Evolutionary conservation across 2,329 filamentous ascomycete genomes (phyloP).

Genomic region (Fusarium musae): DNA sequence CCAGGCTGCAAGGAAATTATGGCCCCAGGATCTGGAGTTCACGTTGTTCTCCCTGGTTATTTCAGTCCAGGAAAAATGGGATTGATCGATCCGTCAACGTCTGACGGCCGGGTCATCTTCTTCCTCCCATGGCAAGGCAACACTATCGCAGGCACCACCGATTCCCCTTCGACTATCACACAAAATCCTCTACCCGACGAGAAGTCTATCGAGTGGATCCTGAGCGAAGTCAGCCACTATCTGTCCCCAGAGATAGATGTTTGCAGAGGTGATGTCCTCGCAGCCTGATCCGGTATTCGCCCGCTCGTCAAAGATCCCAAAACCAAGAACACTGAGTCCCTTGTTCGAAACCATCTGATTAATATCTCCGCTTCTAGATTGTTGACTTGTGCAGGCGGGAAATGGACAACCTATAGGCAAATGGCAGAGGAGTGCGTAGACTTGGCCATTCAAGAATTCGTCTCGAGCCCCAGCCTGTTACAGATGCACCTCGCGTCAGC

Average conservation of each 20-base stretch:
- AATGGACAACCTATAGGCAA: conserved; percentile 93
- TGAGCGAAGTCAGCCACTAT: conserved; percentile 84
- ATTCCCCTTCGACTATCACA: conserved; percentile 80
- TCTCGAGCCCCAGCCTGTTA: conserved; percentile 66
- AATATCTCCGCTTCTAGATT: conserved; percentile 83
- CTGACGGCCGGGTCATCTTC: conserved; percentile 90
- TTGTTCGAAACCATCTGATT: conserved; percentile 85
- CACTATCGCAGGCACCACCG: conserved; percentile 89
- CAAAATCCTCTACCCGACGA: conserved; percentile 84
- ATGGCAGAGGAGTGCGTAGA: conserved; percentile 94
- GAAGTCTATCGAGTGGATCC: conserved; percentile 88
- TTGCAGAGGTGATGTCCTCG: conserved; percentile 85
- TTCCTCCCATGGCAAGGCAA: conserved; percentile 95
- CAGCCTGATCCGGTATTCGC: conserved; percentile 88
- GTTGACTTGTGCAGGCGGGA: conserved; percentile 86
- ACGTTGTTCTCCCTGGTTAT: conserved; percentile 88
- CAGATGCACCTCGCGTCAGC: conserved; percentile 73
- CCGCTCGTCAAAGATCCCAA: conserved; percentile 84
- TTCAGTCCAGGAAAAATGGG: conserved; percentile 89
- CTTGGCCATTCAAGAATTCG: conserved; percentile 75
- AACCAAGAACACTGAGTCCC: conserved; percentile 82
- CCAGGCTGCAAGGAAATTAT: conserved; percentile 79
- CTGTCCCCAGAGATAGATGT: conserved; percentile 87
- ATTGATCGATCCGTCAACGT: conserved; percentile 85
- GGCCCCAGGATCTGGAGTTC: conserved; percentile 84